Conservation (phyloP, 2,329 filamentous ascomycete genomes). For the Ophiostoma tasmaniense region DNA sequence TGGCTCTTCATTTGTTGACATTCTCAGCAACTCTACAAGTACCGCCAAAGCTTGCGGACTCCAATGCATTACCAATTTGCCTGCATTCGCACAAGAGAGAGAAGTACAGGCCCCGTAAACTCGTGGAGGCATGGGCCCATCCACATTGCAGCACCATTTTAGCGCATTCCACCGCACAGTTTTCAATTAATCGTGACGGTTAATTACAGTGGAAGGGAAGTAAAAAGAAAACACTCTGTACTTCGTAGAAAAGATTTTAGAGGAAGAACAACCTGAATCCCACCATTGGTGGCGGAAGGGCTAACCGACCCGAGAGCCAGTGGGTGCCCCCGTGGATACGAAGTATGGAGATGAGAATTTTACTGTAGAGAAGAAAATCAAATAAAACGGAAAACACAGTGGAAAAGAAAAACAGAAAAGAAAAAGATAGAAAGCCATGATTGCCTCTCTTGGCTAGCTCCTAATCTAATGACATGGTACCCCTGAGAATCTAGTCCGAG, state of each 20-base stretch:
- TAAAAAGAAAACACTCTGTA: too few species aligned
- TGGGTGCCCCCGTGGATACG: neutral
- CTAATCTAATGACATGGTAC: conserved; percentile 24
- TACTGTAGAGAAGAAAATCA: neutral
- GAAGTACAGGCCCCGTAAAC: neutral
- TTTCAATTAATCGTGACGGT: neutral
- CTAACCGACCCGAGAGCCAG: neutral
- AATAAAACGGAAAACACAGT: neutral
- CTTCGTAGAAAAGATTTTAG: too few species aligned
- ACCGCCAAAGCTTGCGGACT: neutral
- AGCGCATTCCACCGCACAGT: conserved; percentile 12
- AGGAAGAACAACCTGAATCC: neutral
- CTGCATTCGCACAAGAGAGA: too few species aligned
- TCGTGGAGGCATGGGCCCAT: neutral
- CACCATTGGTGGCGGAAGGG: conserved; percentile 1
- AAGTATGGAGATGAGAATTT: neutral
- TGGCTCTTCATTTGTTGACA: neutral
- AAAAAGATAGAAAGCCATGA: conserved; percentile 27
- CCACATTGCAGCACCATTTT: conserved; percentile 17
- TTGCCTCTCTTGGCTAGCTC: neutral
- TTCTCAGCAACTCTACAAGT: neutral
- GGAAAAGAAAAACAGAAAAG: conserved; percentile 9
- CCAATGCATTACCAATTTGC: neutral
- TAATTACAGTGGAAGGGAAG: neutral
- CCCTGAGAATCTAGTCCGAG: conserved; percentile 18